phyloP scores from a whole-genome alignment of 2,329 filamentous ascomycete species.

The Colletotrichum lindemuthianum region DNA sequence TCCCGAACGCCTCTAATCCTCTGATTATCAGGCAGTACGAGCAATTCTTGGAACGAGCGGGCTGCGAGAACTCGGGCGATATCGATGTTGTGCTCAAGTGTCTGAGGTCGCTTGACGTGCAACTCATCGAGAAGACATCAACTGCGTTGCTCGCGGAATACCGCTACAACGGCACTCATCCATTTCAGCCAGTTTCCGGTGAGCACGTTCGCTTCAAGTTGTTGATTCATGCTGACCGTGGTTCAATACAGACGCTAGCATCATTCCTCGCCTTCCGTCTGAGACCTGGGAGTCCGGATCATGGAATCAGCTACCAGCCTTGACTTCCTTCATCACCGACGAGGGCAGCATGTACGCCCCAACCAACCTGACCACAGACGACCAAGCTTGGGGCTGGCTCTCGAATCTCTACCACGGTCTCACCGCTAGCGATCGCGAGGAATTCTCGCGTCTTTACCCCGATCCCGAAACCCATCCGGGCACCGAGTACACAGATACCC shows the following conservation, averaged over 20 bases:
- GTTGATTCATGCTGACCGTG: neutral
- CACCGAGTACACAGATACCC: slow-evolving; percentile 6
- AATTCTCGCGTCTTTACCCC: slow-evolving; percentile 12
- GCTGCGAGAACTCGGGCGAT: slow-evolving; percentile 40
- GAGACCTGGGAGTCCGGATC: slow-evolving; percentile 10
- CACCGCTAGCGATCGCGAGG: slow-evolving; percentile 1
- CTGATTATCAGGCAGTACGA: slow-evolving; percentile 46
- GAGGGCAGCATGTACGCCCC: slow-evolving; percentile 24
- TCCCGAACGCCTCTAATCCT: slow-evolving; percentile 47
- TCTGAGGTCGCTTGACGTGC: slow-evolving; percentile 48
- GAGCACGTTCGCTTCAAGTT: neutral
- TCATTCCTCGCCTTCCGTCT: slow-evolving; percentile 19
- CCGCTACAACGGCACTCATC: slow-evolving; percentile 15
- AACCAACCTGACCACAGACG: slow-evolving; percentile 21
- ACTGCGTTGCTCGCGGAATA: slow-evolving; percentile 13
- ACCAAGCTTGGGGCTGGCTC: slow-evolving; percentile 19
- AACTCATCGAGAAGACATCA: slow-evolving; percentile 42
- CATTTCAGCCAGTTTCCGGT: slow-evolving; percentile 21
- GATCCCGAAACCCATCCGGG: slow-evolving; percentile 1
- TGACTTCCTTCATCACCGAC: slow-evolving; percentile 17
- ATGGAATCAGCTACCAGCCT: slow-evolving; percentile 15
- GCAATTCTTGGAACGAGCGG: slow-evolving; percentile 42
- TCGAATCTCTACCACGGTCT: slow-evolving; percentile 17
- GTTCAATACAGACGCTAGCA: neutral
- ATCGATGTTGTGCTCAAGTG: slow-evolving; percentile 50